Conservation (phyloP, 306 rosid genomes). For the Trifolium repens region DNA sequence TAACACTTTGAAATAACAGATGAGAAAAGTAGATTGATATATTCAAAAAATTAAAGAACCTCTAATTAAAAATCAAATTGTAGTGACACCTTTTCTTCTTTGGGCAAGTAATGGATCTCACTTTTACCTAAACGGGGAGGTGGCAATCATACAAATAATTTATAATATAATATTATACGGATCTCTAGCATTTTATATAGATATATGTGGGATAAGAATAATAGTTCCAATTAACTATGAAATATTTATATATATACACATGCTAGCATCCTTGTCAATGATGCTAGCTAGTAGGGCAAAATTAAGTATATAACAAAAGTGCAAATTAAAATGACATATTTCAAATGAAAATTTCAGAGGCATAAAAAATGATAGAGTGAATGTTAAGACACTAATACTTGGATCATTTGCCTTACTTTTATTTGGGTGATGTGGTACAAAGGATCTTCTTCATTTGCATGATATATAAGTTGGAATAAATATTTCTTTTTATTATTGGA, state of each 20-base stretch:
- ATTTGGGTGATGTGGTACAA: not conserved
- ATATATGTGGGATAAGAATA: conserved; percentile 24
- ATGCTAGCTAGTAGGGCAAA: not conserved
- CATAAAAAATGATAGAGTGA: not conserved
- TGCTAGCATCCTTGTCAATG: conserved; percentile 12
- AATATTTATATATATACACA: not conserved
- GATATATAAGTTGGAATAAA: not conserved
- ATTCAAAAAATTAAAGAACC: conserved; percentile 7
- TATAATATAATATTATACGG: conserved; percentile 26
- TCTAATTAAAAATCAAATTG: conserved; percentile 19
- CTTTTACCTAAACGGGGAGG: conserved; percentile 37
- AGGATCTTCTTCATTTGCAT: not conserved
- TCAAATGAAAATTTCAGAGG: not conserved
- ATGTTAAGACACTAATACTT: not conserved
- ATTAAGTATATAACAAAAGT: not conserved
- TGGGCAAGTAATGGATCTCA: conserved; percentile 52
- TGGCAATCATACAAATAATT: conserved; percentile 1
- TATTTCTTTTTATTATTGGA: not conserved
- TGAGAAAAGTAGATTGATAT: conserved; percentile 37
- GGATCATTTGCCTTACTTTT: not conserved
- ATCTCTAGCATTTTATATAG: conserved; percentile 26
- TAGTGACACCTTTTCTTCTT: conserved; percentile 36
- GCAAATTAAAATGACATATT: not conserved
- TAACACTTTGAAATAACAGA: conserved; percentile 21
- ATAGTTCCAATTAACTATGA: conserved; percentile 16